Conservation (phyloP, 495 filamentous ascomycete species). For the Hypomontagnella monticulosa region DNA sequence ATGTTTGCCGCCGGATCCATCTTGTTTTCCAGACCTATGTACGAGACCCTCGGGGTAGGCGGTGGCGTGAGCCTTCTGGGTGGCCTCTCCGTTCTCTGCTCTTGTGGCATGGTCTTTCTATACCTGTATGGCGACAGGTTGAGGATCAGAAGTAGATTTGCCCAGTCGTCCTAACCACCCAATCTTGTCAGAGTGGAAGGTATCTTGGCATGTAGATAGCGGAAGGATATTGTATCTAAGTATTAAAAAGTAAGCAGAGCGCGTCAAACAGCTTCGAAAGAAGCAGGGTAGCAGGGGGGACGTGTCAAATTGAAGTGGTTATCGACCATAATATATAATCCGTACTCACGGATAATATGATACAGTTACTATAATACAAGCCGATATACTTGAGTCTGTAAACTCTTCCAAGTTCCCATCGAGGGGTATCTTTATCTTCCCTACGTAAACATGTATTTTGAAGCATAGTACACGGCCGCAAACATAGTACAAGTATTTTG, state of each 20-base stretch:
- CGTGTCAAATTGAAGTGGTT: slow-evolving; percentile 25
- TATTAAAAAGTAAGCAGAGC: neutral
- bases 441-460: slow-evolving; percentile 16
- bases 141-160: slow-evolving; percentile 36
- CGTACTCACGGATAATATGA: slow-evolving; percentile 28
- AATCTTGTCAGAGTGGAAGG: neutral
- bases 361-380: slow-evolving; percentile 37
- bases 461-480: slow-evolving; percentile 7
- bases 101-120: slow-evolving; percentile 26
- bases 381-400: slow-evolving; percentile 12
- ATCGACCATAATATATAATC: slow-evolving; percentile 22
- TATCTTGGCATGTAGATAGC: neutral
- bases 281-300: neutral
- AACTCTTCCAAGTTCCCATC: slow-evolving; percentile 13
- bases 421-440: slow-evolving; percentile 8
- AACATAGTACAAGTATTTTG: slow-evolving; percentile 1
- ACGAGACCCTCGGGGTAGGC: slow-evolving; percentile 61
- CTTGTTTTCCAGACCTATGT: slow-evolving; percentile 64
- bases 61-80: slow-evolving; percentile 73
- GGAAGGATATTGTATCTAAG: slow-evolving; percentile 8
- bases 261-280: neutral
- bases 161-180: slow-evolving; percentile 25
- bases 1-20: slow-evolving; percentile 66
- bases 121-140: slow-evolving; percentile 32
- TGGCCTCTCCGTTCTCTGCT: slow-evolving; percentile 30